Conservation (phyloP, 2,329 filamentous ascomycete species). For the Orbilia javanica region DNA sequence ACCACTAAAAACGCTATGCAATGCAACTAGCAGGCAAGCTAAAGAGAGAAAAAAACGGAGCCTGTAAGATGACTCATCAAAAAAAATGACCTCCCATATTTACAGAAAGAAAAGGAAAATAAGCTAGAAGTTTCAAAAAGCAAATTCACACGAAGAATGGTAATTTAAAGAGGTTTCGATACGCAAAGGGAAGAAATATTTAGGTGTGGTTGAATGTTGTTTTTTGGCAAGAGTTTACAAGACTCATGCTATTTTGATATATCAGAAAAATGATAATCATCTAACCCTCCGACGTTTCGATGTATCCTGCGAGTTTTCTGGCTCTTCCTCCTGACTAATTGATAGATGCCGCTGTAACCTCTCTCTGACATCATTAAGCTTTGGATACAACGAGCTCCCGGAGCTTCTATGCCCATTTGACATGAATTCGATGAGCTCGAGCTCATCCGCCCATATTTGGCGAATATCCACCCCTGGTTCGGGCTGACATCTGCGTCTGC, state of each 20-base stretch:
- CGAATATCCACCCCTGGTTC: constrained; percentile 51
- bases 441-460: constrained; percentile 56
- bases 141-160: constrained; percentile 20
- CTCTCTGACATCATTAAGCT: constrained; percentile 46
- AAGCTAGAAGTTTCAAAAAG: not conserved
- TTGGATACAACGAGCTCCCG: constrained; percentile 46
- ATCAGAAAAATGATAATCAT: not conserved
- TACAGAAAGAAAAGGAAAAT: constrained; percentile 8
- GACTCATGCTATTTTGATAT: not conserved
- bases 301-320: not conserved
- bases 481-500: constrained; percentile 37
- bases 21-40: not conserved
- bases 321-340: constrained; percentile 35
- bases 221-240: not conserved
- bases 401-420: constrained; percentile 42
- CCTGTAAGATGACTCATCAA: constrained; percentile 23
- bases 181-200: not conserved
- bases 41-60: not conserved
- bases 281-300: constrained; percentile 23
- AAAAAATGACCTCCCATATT: constrained; percentile 20
- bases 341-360: constrained; percentile 28
- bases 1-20: constrained; percentile 18
- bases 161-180: not conserved
- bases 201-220: too few species aligned
- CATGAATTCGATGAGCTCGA: constrained; percentile 58